phyloP scores from a whole-genome alignment of 2,329 filamentous ascomycete genomes.

The Fusarium staphyleae region DNA sequence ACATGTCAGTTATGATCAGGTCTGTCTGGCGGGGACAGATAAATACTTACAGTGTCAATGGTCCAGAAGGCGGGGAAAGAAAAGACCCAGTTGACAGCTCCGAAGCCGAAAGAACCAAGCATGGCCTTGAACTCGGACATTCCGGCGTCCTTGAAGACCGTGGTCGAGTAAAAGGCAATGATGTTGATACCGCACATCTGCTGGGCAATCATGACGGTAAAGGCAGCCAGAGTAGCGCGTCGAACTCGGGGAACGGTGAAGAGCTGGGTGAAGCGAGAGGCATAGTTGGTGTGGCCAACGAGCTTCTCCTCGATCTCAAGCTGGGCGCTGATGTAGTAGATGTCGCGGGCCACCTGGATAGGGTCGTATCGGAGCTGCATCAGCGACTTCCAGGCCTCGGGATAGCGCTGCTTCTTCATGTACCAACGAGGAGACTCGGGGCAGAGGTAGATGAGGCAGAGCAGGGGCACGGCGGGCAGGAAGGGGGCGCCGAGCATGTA shows the following conservation, averaged over 20 bases:
- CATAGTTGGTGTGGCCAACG: constrained; percentile 49
- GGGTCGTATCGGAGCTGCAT: constrained; percentile 57
- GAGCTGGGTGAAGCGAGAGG: constrained; percentile 63
- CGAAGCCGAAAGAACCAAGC: constrained; percentile 56
- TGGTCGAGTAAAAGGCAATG: constrained; percentile 76
- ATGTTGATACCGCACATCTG: constrained; percentile 76
- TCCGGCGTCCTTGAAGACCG: constrained; percentile 65
- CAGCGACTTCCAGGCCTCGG: constrained; percentile 65
- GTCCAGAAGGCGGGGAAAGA: constrained; percentile 72
- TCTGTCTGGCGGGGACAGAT: too few species aligned
- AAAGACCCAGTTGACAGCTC: constrained; percentile 69
- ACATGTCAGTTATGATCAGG: constrained; percentile 12
- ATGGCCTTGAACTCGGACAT: constrained; percentile 61
- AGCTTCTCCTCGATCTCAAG: constrained; percentile 51
- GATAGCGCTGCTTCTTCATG: constrained; percentile 69
- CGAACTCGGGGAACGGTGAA: constrained; percentile 73
- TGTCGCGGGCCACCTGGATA: constrained; percentile 65
- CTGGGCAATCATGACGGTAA: constrained; percentile 80
- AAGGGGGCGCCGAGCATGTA: constrained; percentile 67
- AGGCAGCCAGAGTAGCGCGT: constrained; percentile 76
- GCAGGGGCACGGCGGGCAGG: constrained; percentile 61
- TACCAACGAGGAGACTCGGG: constrained; percentile 70
- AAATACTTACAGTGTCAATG: constrained; percentile 60
- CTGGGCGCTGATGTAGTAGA: constrained; percentile 61
- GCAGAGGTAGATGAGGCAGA: constrained; percentile 64